Percentiles rank a stretch among this genome's conserved stretches.
These are phyloP conservation scores for Malus orientalis DNA, from an alignment of 306 rosid species.

Conservation along the genomic window DNA sequence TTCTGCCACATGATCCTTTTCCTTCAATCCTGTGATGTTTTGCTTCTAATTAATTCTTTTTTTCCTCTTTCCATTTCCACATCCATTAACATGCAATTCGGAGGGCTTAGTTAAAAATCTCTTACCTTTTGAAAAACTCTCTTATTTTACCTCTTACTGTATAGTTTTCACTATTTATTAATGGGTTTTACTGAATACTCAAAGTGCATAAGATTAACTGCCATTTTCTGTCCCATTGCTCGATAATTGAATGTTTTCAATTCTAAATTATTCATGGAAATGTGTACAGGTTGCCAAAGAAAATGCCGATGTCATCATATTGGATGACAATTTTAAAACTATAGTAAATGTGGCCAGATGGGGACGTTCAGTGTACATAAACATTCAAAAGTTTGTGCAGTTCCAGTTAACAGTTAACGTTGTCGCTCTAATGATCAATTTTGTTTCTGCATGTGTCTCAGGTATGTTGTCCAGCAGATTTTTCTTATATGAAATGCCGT, in stretches of 20 bases:
- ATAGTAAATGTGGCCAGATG: constrained; percentile 80
- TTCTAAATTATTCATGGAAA: constrained; percentile 12
- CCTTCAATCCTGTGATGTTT: neutral
- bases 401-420: constrained; percentile 91
- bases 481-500: neutral
- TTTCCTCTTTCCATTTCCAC: neutral
- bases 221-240: neutral
- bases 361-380: constrained; percentile 95
- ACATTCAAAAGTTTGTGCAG: constrained; percentile 95
- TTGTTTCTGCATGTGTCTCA: constrained; percentile 81
- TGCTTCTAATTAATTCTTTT: neutral
- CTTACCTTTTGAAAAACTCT: too few species aligned
- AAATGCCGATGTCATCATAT: constrained; percentile 78
- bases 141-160: too few species aligned
- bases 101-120: too few species aligned
- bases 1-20: neutral
- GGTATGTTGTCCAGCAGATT: constrained; percentile 37
- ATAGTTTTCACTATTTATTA: neutral
- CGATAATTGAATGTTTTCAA: constrained; percentile 7
- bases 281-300: constrained; percentile 84
- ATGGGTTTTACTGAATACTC: neutral
- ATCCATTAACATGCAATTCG: neutral
- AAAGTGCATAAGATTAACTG: neutral
- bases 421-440: constrained; percentile 81
- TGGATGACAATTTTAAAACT: constrained; percentile 85